Base-by-base conservation (phyloP, 2,329 filamentous ascomycete genomes). In the Mollisia scopiformis region DNA sequence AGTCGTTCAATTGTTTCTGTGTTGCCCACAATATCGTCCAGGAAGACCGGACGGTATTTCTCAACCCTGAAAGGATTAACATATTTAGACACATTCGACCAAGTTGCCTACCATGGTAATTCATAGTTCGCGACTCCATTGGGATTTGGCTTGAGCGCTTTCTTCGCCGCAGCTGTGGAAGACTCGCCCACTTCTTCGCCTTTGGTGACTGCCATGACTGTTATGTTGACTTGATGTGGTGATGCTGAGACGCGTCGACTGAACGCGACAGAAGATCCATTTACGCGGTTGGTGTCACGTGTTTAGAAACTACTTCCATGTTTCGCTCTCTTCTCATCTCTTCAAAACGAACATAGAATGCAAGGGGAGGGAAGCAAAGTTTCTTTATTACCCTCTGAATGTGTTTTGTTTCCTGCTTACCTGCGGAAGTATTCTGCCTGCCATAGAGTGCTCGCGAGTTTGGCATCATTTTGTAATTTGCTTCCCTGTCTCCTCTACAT, bases 1-100 rank as follows among this genome's bases (percentile, higher is more conserved):
- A 99, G 82, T 58, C 95, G 90, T 76, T 98, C 94, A 71, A 99
- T 93, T 1, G 95, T 99, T 76, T 99, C 95, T 21, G 92, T 96
- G 77, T 99, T 99, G 73, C 95, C 95, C 57, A 99, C 95, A 56
- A 99, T 89, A 79, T 99, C 94, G 78, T 98, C 93, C 30, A 99
- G 87, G 77, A 96, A 96, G 56, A 96, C 85, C 1, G 95, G 95
- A 39, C 95, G 86, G 80, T 98, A 99, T 76, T 99, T 99, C 78
- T 99, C 95, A 63, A 99, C 95, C 95, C 94, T 97, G 65, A 27
- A 27, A 43, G 19, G 49, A 55, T 61, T 10, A 66, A 64, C 68
- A 66, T 49, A 23, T 51, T 21, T 27, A 3, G 31, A 55, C 23
- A 21, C 33, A 41, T n/a, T 49, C 13, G 33, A 33, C 37, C 25